Evolutionary conservation across 2,329 filamentous ascomycete genomes (phyloP).

Genomic region (Xylaria sp.): DNA sequence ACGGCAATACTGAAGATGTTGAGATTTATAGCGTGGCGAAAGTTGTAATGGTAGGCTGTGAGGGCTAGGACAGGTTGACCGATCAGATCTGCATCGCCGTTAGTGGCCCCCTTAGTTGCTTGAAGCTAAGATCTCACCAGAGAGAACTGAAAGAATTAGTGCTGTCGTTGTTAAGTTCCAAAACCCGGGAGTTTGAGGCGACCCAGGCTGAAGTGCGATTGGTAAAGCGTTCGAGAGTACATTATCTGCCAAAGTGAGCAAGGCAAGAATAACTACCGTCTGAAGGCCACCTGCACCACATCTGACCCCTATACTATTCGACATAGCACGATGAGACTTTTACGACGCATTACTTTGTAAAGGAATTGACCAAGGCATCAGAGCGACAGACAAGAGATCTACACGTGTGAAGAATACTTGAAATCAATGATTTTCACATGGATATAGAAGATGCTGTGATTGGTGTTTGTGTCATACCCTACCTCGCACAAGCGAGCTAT

Average conservation of each 20-base stretch:
- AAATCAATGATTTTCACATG: neutral
- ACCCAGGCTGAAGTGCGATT: neutral
- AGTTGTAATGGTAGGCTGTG: neutral
- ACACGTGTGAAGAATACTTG: neutral
- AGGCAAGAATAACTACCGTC: neutral
- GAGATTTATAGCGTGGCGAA: slow-evolving; percentile 1
- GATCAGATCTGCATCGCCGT: slow-evolving; percentile 7
- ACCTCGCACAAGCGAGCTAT: no score
- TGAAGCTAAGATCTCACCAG: neutral
- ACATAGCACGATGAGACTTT: neutral
- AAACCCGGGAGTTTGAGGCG: slow-evolving; percentile 5
- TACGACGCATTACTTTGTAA: neutral
- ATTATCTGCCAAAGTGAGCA: slow-evolving; percentile 18
- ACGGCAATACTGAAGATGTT: slow-evolving; percentile 9
- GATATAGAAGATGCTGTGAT: neutral
- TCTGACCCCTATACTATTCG: neutral
- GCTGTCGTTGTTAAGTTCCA: slow-evolving; percentile 13
- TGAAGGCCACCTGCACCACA: neutral
- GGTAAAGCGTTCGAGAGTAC: slow-evolving; percentile 4
- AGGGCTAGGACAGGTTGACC: slow-evolving; percentile 8
- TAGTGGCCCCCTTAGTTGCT: neutral
- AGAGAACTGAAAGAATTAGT: slow-evolving; percentile 6
- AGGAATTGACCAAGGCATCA: neutral
- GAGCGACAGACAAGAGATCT: neutral
- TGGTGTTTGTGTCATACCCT: neutral